These are phyloP conservation scores for Aspergillus chevalieri DNA, from an alignment of 2,329 filamentous ascomycete genomes.

Conservation along the genomic window DNA sequence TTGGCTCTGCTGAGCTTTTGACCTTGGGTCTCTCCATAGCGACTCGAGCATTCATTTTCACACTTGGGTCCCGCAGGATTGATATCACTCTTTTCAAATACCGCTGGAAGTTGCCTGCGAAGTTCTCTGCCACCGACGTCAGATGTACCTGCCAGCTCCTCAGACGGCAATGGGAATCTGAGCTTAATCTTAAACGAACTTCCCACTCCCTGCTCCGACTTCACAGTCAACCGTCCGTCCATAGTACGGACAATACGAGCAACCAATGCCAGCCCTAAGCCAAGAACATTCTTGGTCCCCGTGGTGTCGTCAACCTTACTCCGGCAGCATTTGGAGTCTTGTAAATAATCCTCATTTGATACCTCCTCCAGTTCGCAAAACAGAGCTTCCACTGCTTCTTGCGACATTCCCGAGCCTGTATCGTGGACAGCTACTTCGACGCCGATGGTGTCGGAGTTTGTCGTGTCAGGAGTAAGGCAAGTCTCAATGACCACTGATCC, in stretches of 20 bases:
- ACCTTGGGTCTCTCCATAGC: background rate
- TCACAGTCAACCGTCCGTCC: conserved; percentile 77
- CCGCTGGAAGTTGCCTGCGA: background rate
- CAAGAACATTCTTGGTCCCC: conserved; percentile 50
- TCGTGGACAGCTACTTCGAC: conserved; percentile 72
- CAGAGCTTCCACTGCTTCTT: conserved; percentile 51
- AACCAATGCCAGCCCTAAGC: conserved; percentile 75
- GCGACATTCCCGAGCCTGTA: conserved; percentile 61
- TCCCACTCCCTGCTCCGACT: conserved; percentile 73
- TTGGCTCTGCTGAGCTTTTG: background rate
- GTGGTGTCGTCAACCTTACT: conserved; percentile 26
- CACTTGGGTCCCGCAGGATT: background rate
- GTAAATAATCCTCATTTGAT: conserved; percentile 47
- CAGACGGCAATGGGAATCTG: conserved; percentile 60
- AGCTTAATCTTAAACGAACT: conserved; percentile 75
- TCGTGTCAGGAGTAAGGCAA: conserved; percentile 46
- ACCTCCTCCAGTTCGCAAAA: conserved; percentile 63
- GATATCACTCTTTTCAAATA: background rate
- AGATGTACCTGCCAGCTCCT: conserved; percentile 19
- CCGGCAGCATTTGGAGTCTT: conserved; percentile 9
- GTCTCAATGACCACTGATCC: conserved; percentile 68
- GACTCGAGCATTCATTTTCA: background rate
- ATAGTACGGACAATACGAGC: conserved; percentile 77
- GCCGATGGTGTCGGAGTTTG: conserved; percentile 50
- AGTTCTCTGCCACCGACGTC: background rate